phyloP scores from a whole-genome alignment of 352 stramenopile genomes.

The Phytophthora meadii region DNA sequence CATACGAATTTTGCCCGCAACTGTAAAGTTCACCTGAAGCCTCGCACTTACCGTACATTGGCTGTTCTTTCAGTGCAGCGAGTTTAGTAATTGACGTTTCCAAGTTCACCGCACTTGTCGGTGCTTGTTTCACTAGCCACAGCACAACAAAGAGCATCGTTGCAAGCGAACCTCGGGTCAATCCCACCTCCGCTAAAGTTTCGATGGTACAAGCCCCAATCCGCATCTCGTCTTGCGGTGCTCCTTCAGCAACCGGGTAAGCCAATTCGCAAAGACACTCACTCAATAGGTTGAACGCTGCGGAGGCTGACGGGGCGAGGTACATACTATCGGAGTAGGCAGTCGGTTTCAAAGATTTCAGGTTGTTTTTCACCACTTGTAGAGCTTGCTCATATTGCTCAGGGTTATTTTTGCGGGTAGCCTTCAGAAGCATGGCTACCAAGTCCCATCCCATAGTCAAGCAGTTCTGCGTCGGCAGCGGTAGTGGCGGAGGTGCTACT shows the following conservation, averaged over 20 bases:
- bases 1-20: slow-evolving; percentile 91
- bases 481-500: slow-evolving; percentile 70
- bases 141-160: slow-evolving; percentile 73
- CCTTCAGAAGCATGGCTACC: slow-evolving; percentile 72
- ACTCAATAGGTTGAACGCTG: slow-evolving; percentile 78
- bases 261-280: slow-evolving; percentile 71
- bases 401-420: slow-evolving; percentile 69
- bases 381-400: slow-evolving; percentile 74
- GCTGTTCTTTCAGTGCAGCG: slow-evolving; percentile 81
- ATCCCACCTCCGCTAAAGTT: slow-evolving; percentile 75
- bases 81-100: slow-evolving; percentile 70
- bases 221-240: slow-evolving; percentile 27
- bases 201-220: slow-evolving; percentile 71
- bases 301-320: slow-evolving; percentile 71
- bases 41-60: slow-evolving; percentile 88
- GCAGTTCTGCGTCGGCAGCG: slow-evolving; percentile 85
- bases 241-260: slow-evolving; percentile 3
- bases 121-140: slow-evolving; percentile 74
- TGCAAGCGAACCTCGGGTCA: slow-evolving; percentile 74
- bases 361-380: slow-evolving; percentile 76
- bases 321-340: slow-evolving; percentile 88
- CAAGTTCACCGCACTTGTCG: slow-evolving; percentile 56
- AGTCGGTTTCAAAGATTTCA: slow-evolving; percentile 77
- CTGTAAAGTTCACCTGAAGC: slow-evolving; percentile 87
- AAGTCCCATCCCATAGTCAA: slow-evolving; percentile 87